A percentile compares a stretch with the other conserved stretches of the same genome.
phyloP scores from a whole-genome alignment of 2,329 filamentous ascomycete genomes.

The Ceratocystis albifundus region DNA sequence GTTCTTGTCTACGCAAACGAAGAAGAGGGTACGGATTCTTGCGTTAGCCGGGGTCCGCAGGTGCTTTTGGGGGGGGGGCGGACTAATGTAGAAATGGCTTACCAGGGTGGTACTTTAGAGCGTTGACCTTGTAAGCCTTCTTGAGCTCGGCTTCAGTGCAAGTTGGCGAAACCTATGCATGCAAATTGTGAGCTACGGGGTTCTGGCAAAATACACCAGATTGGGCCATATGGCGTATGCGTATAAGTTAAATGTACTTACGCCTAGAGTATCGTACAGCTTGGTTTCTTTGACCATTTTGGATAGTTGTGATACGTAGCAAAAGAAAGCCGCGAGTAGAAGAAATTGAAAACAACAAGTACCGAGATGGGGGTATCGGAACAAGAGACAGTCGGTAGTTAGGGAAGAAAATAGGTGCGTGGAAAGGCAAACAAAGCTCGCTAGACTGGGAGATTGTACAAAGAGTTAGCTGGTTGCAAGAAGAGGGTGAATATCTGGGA shows the following conservation, averaged over 20 bases:
- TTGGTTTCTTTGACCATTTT: slow-evolving; percentile 68
- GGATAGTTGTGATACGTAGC: slow-evolving; percentile 2
- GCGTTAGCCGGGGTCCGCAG: not conserved
- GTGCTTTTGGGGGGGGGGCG: too few species aligned
- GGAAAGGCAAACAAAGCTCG: not conserved
- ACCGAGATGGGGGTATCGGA: not conserved
- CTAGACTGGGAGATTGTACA: not conserved
- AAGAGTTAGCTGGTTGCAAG: not conserved
- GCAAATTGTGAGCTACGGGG: not conserved
- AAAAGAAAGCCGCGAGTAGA: not conserved
- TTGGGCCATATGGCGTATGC: not conserved
- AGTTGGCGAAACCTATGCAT: slow-evolving; percentile 56
- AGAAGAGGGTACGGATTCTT: slow-evolving; percentile 5
- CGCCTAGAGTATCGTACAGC: slow-evolving; percentile 66
- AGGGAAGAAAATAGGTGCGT: not conserved
- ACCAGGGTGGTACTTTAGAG: slow-evolving; percentile 77
- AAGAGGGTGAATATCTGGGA: too few species aligned
- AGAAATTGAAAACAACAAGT: not conserved
- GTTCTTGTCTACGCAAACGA: slow-evolving; percentile 66
- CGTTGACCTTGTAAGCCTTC: slow-evolving; percentile 76
- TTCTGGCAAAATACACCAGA: not conserved
- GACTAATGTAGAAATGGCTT: slow-evolving; percentile 29
- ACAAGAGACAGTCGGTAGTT: not conserved
- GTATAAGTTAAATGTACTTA: slow-evolving; percentile 35
- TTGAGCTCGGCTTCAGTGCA: slow-evolving; percentile 80